A percentile compares a stretch with the other conserved stretches of the same genome.
Evolutionary conservation across 257 asterid species (phyloP).

Genomic region (Nemophila menziesii): DNA sequence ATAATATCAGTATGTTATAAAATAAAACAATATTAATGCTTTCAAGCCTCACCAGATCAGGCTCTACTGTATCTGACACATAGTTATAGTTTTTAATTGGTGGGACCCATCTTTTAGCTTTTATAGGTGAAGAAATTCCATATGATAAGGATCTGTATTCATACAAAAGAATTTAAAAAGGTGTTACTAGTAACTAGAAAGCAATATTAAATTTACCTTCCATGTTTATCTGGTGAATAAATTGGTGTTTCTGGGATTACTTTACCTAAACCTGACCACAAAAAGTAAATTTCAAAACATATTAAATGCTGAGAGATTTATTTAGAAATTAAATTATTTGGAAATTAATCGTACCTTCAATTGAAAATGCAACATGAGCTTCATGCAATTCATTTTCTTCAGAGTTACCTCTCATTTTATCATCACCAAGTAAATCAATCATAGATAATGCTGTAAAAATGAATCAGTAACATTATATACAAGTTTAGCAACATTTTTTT

Average conservation of each 20-base stretch:
- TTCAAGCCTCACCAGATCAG: slow-evolving; percentile 39
- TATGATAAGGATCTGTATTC: slow-evolving; percentile 40
- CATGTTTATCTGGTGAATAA: slow-evolving; percentile 54
- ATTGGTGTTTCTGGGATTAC: slow-evolving; percentile 59
- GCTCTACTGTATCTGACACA: slow-evolving; percentile 28
- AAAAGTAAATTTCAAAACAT: slow-evolving; percentile 14
- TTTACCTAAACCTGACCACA: slow-evolving; percentile 61
- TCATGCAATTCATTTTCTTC: slow-evolving; percentile 30
- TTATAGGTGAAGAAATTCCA: slow-evolving; percentile 33
- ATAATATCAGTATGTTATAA: neutral
- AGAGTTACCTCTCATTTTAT: slow-evolving; percentile 27
- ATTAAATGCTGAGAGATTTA: neutral
- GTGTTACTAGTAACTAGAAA: neutral
- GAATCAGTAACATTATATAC: slow-evolving; percentile 3
- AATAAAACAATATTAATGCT: neutral
- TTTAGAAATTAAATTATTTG: neutral
- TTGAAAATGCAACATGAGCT: slow-evolving; percentile 74
- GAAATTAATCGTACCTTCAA: slow-evolving; percentile 48
- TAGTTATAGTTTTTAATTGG: slow-evolving; percentile 26
- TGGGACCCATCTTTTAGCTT: slow-evolving; percentile 23
- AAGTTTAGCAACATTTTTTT: neutral
- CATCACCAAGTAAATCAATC: slow-evolving; percentile 63
- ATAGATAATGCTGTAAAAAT: slow-evolving; percentile 49
- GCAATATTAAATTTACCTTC: slow-evolving; percentile 31
- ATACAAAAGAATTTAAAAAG: slow-evolving; percentile 13